A percentile compares a stretch with the other conserved stretches of the same genome.
Conservation (phyloP, 768 basidiomycete species). For the Udeniomyces megalosporus region DNA sequence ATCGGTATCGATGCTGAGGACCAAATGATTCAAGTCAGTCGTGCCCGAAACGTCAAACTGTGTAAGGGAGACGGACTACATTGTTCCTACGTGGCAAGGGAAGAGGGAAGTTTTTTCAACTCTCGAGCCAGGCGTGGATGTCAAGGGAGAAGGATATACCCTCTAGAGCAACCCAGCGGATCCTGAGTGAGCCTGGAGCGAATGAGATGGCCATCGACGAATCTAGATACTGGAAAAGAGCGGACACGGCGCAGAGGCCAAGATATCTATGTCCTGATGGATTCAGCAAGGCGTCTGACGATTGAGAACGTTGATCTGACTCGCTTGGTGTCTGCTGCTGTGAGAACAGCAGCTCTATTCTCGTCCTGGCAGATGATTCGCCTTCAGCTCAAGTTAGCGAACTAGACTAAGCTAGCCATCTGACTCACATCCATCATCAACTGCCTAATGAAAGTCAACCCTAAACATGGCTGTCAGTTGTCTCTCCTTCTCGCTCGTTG, state of each 20-base stretch:
- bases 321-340: conserved; percentile 65
- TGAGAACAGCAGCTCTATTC: conserved; percentile 59
- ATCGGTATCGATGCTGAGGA: conserved; percentile 53
- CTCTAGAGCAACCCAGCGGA: conserved; percentile 52
- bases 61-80: conserved; percentile 46
- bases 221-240: conserved; percentile 75
- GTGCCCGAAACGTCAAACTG: no score
- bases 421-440: conserved; percentile 1
- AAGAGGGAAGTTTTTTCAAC: no score
- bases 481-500: no score
- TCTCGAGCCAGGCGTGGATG: no score
- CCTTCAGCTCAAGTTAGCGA: background rate
- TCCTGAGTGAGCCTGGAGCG: conserved; percentile 30
- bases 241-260: conserved; percentile 66
- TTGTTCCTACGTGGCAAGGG: conserved; percentile 46
- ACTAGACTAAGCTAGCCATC: background rate
- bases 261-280: conserved; percentile 47
- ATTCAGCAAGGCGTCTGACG: no score
- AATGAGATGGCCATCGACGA: conserved; percentile 52
- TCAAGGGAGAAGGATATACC: conserved; percentile 25
- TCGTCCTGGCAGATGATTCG: conserved; percentile 49
- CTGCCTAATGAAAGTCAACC: background rate
- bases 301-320: conserved; percentile 18
- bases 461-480: background rate
- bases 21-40: no score